Percentiles rank a stretch among this genome's conserved stretches.
These are phyloP conservation scores for Malassezia nana DNA, from an alignment of 1,284 basidiomycete genomes.

Conservation along the genomic window DNA sequence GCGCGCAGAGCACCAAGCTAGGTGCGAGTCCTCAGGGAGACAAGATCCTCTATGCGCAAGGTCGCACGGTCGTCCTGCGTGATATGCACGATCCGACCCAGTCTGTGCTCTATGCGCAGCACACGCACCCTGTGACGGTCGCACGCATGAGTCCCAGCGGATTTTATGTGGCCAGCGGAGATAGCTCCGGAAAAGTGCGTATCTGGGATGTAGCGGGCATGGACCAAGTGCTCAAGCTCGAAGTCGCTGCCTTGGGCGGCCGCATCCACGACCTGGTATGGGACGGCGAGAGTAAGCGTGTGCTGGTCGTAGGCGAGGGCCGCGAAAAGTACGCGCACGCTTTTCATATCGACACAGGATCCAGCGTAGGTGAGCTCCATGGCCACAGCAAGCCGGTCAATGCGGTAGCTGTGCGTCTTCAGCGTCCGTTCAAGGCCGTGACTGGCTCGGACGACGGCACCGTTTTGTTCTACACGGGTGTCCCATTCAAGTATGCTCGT, in stretches of 20 bases:
- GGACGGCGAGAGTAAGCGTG: slow-evolving; percentile 84
- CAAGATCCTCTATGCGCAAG: slow-evolving; percentile 76
- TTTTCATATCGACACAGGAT: slow-evolving; percentile 56
- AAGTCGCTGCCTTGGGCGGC: slow-evolving; percentile 63
- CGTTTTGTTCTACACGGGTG: slow-evolving; percentile 71
- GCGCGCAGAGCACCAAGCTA: slow-evolving; percentile 70
- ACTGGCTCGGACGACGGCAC: slow-evolving; percentile 60
- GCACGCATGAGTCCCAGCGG: slow-evolving; percentile 87
- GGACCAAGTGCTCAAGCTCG: slow-evolving; percentile 69
- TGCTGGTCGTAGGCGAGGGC: slow-evolving; percentile 92
- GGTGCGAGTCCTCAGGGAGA: slow-evolving; percentile 62
- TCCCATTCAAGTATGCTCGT: slow-evolving; percentile 51
- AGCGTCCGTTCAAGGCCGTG: slow-evolving; percentile 75
- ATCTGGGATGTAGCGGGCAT: slow-evolving; percentile 88
- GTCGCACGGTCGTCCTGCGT: slow-evolving; percentile 59
- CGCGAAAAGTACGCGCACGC: slow-evolving; percentile 59
- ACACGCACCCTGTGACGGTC: slow-evolving; percentile 73
- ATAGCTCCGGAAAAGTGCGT: slow-evolving; percentile 52
- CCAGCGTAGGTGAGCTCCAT: slow-evolving; percentile 80
- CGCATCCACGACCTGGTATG: slow-evolving; percentile 84
- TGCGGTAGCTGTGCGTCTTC: slow-evolving; percentile 76
- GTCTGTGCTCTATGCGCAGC: slow-evolving; percentile 60
- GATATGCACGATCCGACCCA: slow-evolving; percentile 17
- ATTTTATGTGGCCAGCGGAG: slow-evolving; percentile 75
- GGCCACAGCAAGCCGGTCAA: slow-evolving; percentile 92